These are phyloP conservation scores for Penicillium sp. DNA, from an alignment of 2,329 filamentous ascomycete genomes.

Conservation along the genomic window DNA sequence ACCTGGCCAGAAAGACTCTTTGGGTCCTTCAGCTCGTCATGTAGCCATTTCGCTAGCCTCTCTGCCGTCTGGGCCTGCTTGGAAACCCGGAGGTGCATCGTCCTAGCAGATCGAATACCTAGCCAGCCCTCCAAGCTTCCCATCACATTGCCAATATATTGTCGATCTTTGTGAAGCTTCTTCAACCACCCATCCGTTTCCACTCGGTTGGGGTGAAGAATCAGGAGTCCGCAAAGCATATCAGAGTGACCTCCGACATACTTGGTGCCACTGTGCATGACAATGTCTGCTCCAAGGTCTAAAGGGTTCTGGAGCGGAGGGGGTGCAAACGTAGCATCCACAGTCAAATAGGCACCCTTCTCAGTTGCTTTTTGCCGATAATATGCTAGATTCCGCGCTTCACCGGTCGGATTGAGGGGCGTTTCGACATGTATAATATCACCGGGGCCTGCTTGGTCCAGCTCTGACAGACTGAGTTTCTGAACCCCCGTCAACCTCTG, in stretches of 20 bases:
- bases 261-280: slow-evolving; percentile 95
- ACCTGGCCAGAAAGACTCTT: slow-evolving; percentile 51
- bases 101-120: slow-evolving; percentile 78
- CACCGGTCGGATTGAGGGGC: slow-evolving; percentile 84
- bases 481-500: slow-evolving; percentile 73
- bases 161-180: slow-evolving; percentile 64
- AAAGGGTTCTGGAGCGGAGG: slow-evolving; percentile 90
- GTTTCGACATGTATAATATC: slow-evolving; percentile 91
- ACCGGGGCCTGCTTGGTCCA: slow-evolving; percentile 66
- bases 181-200: slow-evolving; percentile 56
- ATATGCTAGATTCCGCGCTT: slow-evolving; percentile 67
- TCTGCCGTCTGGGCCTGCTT: slow-evolving; percentile 71
- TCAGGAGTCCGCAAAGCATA: slow-evolving; percentile 81
- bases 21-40: slow-evolving; percentile 47
- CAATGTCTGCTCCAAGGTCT: slow-evolving; percentile 72
- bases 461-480: slow-evolving; percentile 70
- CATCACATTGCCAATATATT: slow-evolving; percentile 77
- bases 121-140: slow-evolving; percentile 89
- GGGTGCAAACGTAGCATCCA: slow-evolving; percentile 89
- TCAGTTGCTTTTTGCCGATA: slow-evolving; percentile 71
- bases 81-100: slow-evolving; percentile 75
- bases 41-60: slow-evolving; percentile 70
- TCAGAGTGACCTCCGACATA: slow-evolving; percentile 94
- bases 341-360: slow-evolving; percentile 70
- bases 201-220: slow-evolving; percentile 48